Evolutionary conservation across 306 rosid genomes (phyloP).

Genomic region (Prunus mongolica): DNA sequence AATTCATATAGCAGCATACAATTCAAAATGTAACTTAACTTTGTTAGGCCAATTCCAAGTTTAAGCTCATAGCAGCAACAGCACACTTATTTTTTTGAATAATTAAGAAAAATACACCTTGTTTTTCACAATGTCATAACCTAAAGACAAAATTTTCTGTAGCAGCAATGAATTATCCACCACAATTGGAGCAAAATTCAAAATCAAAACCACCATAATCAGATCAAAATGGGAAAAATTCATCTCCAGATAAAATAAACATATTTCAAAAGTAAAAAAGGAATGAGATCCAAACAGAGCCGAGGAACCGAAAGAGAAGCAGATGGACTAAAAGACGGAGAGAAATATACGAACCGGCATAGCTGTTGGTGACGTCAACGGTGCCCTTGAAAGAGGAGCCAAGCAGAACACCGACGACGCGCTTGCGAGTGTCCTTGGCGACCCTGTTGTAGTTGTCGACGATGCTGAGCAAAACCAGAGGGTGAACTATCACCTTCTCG

Average conservation of each 20-base stretch:
- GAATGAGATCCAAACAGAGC: constrained; percentile 4
- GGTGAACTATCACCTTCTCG: constrained; percentile 80
- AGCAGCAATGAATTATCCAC: neutral
- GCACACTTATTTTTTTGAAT: neutral
- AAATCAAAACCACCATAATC: neutral
- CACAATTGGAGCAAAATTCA: neutral
- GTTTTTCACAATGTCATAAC: neutral
- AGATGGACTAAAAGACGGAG: too few species aligned
- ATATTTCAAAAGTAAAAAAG: neutral
- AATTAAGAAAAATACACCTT: neutral
- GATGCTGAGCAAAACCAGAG: constrained; percentile 69
- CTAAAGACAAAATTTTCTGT: neutral
- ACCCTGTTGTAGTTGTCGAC: constrained; percentile 81
- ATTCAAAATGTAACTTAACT: neutral
- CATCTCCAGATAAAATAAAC: neutral
- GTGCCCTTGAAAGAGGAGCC: constrained; percentile 71
- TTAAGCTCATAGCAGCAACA: neutral
- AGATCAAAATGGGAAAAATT: neutral
- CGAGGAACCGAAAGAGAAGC: neutral
- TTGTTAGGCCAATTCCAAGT: neutral
- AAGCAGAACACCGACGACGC: constrained; percentile 75
- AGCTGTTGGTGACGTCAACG: constrained; percentile 75
- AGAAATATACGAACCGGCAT: constrained; percentile 46
- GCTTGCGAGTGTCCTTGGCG: constrained; percentile 70
- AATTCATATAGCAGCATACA: neutral